Evolutionary conservation across 192 early-diverging fungal species (phyloP).

Genomic region (Diversispora eburnea): DNA sequence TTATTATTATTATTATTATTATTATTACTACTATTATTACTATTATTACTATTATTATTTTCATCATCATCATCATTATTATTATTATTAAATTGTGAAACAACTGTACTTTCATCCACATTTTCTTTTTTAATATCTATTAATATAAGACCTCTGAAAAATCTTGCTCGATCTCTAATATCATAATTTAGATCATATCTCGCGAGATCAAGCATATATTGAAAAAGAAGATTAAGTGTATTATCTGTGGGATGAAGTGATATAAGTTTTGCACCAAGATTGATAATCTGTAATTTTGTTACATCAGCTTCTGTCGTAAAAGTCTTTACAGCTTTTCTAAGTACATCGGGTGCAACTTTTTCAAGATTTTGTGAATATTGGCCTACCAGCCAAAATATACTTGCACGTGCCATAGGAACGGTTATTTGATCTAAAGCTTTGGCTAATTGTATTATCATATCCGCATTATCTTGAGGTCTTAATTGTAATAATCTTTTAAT

Average conservation of each 20-base stretch:
- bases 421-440: conserved; percentile 62
- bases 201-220: conserved; percentile 82
- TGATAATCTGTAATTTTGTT: conserved; percentile 82
- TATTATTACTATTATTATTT: too few relatives aligned
- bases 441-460: conserved; percentile 54
- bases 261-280: conserved; percentile 70
- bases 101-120: neutral
- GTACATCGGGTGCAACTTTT: conserved; percentile 71
- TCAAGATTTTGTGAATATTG: conserved; percentile 68
- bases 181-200: conserved; percentile 87
- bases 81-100: too few relatives aligned
- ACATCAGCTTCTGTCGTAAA: conserved; percentile 56
- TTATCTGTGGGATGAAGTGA: conserved; percentile 43
- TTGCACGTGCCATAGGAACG: conserved; percentile 72
- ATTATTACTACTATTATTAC: too few relatives aligned
- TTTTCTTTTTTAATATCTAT: conserved; percentile 10
- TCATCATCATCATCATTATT: too few relatives aligned
- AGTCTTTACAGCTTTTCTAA: conserved; percentile 68
- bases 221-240: conserved; percentile 50
- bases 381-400: conserved; percentile 83
- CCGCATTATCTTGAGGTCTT: conserved; percentile 42
- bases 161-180: conserved; percentile 84
- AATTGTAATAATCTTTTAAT: conserved; percentile 69
- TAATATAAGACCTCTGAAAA: conserved; percentile 57
- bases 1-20: too few relatives aligned